These are phyloP conservation scores for Graphilbum sp. DNA, from an alignment of 2,329 filamentous ascomycete genomes.

Conservation along the genomic window DNA sequence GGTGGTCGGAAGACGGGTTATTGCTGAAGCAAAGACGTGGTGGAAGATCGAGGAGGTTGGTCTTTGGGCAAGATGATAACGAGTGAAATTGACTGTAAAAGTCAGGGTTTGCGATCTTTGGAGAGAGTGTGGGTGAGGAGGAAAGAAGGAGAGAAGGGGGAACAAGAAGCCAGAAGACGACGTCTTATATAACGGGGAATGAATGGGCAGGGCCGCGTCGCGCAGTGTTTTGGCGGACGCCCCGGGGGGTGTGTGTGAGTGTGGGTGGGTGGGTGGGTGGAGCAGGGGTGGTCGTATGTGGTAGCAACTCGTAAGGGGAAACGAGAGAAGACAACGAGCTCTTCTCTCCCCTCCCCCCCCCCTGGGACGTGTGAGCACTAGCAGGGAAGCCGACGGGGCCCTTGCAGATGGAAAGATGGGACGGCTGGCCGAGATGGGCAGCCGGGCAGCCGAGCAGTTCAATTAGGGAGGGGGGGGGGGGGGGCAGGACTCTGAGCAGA, in stretches of 20 bases:
- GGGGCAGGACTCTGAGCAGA: not conserved
- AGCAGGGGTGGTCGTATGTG: not conserved
- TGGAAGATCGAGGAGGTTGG: constrained; percentile 11
- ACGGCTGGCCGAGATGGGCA: constrained; percentile 1
- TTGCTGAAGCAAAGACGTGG: not conserved
- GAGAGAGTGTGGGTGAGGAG: constrained; percentile 34
- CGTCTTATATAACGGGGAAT: constrained; percentile 12
- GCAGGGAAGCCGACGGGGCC: not conserved
- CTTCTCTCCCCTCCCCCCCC: no score
- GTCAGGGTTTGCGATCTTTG: constrained; percentile 29
- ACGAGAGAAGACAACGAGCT: no score
- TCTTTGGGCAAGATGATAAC: constrained; percentile 27
- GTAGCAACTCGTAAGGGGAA: not conserved
- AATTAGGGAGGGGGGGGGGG: not conserved
- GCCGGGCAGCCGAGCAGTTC: not conserved
- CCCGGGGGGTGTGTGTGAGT: not conserved
- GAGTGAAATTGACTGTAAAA: constrained; percentile 44
- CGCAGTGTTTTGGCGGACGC: not conserved
- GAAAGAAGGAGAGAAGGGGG: constrained; percentile 15
- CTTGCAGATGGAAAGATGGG: constrained; percentile 4
- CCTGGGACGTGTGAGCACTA: no score
- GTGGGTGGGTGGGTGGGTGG: not conserved
- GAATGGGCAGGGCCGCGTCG: constrained; percentile 1
- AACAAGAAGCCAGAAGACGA: constrained; percentile 8
- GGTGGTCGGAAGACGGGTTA: constrained; percentile 17